Conservation (phyloP, 75 land plant species). For the Pinus taeda region DNA sequence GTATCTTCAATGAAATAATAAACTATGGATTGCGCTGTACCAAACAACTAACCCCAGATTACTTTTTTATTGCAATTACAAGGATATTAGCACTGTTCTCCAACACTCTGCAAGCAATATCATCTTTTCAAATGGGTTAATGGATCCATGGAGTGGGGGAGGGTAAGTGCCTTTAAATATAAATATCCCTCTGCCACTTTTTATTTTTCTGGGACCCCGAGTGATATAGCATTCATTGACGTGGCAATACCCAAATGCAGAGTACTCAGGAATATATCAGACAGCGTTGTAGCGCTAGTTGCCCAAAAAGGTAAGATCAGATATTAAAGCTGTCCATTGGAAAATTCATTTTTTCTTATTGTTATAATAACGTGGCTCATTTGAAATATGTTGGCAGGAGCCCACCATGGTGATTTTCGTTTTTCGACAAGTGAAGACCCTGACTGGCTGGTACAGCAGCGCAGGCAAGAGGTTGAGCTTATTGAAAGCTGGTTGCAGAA, state of each 20-base stretch:
- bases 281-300: slow-evolving; percentile 63
- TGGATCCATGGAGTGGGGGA: slow-evolving; percentile 93
- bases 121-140: slow-evolving; percentile 79
- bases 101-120: slow-evolving; percentile 80
- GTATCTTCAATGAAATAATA: not conserved
- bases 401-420: slow-evolving; percentile 71
- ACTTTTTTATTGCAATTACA: not conserved
- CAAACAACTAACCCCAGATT: not conserved
- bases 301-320: slow-evolving; percentile 45
- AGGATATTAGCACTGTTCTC: slow-evolving; percentile 52
- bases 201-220: not conserved
- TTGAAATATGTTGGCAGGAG: slow-evolving; percentile 33
- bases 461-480: slow-evolving; percentile 43
- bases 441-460: slow-evolving; percentile 56
- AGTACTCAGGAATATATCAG: slow-evolving; percentile 63
- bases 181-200: not conserved
- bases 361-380: not conserved
- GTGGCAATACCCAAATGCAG: slow-evolving; percentile 23
- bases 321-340: not conserved
- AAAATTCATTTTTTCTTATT: not conserved
- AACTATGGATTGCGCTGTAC: not conserved
- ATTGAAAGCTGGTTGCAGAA: slow-evolving; percentile 47
- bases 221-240: not conserved
- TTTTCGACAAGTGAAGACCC: slow-evolving; percentile 58
- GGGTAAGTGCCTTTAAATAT: slow-evolving; percentile 30